phyloP scores from a whole-genome alignment of 768 basidiomycete genomes.

The Leccinum subtestaceum region DNA sequence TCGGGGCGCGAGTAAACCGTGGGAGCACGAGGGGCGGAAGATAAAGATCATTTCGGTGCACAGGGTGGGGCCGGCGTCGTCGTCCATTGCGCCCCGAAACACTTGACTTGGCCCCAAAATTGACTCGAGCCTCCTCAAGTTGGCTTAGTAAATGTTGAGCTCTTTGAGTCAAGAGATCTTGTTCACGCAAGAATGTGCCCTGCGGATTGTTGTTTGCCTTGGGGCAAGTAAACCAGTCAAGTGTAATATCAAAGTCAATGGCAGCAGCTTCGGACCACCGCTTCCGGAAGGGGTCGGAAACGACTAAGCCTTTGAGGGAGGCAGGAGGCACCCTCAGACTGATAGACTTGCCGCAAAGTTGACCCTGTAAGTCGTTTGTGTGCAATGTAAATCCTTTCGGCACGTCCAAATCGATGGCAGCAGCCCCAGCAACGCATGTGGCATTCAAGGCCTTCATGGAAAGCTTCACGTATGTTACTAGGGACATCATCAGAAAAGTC shows the following conservation, averaged over 20 bases:
- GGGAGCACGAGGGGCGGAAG: conserved; percentile 39
- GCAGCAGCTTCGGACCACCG: conserved; percentile 69
- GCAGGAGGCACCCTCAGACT: conserved; percentile 56
- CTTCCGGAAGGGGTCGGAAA: conserved; percentile 36
- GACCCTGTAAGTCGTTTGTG: conserved; percentile 73
- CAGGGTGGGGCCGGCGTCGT: conserved; percentile 9
- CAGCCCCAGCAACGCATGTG: conserved; percentile 50
- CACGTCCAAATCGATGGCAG: conserved; percentile 54
- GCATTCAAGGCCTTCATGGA: conserved; percentile 51
- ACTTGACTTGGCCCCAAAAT: neutral
- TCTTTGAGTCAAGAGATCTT: conserved; percentile 70
- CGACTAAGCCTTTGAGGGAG: conserved; percentile 49
- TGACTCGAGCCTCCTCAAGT: conserved; percentile 15
- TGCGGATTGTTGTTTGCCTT: conserved; percentile 60
- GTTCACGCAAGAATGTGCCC: conserved; percentile 59
- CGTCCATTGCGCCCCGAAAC: conserved; percentile 1
- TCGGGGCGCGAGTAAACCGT: conserved; percentile 15
- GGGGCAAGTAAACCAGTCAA: conserved; percentile 67
- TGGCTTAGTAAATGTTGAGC: conserved; percentile 50
- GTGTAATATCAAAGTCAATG: conserved; percentile 47
- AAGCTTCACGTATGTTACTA: conserved; percentile 85
- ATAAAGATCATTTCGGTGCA: conserved; percentile 52
- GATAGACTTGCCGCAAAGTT: conserved; percentile 60
- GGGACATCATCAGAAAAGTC: conserved; percentile 8
- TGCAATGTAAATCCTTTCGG: conserved; percentile 62